Percentiles rank a stretch among this genome's conserved stretches.
Conservation (phyloP, 805 yeast genomes). For the Spathaspora boniae region DNA sequence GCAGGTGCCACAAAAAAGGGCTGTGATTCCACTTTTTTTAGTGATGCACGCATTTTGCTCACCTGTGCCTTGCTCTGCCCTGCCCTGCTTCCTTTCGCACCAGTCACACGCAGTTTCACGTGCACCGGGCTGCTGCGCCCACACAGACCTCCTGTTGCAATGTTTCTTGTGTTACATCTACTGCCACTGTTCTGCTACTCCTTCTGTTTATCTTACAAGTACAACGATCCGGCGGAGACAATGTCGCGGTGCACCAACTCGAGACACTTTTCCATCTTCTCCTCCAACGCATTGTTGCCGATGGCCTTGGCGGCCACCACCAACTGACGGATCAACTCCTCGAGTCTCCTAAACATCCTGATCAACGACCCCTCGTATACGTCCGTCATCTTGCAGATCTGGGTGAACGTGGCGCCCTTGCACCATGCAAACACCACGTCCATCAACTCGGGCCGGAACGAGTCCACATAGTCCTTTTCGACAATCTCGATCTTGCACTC, state of each 20-base stretch:
- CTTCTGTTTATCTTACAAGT: slow-evolving; percentile 37
- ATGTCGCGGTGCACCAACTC: slow-evolving; percentile 91
- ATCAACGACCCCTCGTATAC: slow-evolving; percentile 96
- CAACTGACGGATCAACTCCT: slow-evolving; percentile 88
- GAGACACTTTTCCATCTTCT: slow-evolving; percentile 82
- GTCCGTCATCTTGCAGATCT: slow-evolving; percentile 97
- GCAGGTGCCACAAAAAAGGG: too few species aligned
- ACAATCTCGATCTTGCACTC: slow-evolving; percentile 88
- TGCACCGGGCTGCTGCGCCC: too few species aligned
- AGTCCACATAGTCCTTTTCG: slow-evolving; percentile 89
- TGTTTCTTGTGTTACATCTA: too few species aligned
- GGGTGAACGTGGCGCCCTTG: slow-evolving; percentile 92
- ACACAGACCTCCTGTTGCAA: too few species aligned
- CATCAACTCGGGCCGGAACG: slow-evolving; percentile 91
- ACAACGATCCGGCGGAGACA: slow-evolving; percentile 94
- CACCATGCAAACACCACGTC: slow-evolving; percentile 97
- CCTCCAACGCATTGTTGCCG: slow-evolving; percentile 82
- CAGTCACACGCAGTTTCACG: too few species aligned
- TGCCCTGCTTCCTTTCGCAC: too few species aligned
- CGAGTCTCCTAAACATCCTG: slow-evolving; percentile 90
- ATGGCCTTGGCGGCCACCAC: slow-evolving; percentile 89
- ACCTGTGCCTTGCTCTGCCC: too few species aligned
- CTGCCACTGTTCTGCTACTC: background rate
- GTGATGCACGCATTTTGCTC: too few species aligned
- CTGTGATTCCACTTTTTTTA: too few species aligned